Base-by-base conservation (phyloP, 805 yeast species). In the Yueomyces sp. region DNA sequence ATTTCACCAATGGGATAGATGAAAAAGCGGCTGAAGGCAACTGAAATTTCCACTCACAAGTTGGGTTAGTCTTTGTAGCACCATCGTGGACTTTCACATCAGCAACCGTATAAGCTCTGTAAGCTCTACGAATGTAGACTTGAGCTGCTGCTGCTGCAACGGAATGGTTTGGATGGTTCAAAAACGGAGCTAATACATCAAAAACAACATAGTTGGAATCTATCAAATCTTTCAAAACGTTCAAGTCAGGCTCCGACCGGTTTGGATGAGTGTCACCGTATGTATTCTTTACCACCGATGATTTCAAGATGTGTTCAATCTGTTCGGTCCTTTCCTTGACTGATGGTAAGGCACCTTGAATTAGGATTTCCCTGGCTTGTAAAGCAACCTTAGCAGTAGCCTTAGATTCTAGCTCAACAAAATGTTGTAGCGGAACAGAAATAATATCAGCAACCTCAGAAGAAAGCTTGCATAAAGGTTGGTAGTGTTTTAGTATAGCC, bases 131-230 rank as follows among this genome's bases (percentile, higher is more conserved):
- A 47, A 88, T 81, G 64, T 92, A 92, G 46, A 92, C 95, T 66
- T 92, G 96, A 40, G 95, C 86, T 36, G 98, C 97, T 36, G 98
- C 97, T 51, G 90, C 76, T 3, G 90, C 83, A 47, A 92, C 90
- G 73, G 85, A 85, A 40, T 82, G 84, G 57, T 94, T 96, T 9
- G 73, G 57, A 53, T 85, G 83, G 44, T 74, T 77, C 66, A 92
- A 77, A 67, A 92, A 92, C 66, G 86, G 96, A 39, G 94, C 75
- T 62, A 92, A 74, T 36, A 94, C 97, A 61, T 92, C 99, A 62
- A 90, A 92, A 26, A 92, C 96, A 47, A 90, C 85, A 67, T 85
- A 94, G 62, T 85, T 88, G 42, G 97, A 88, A 60, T 92, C 98
- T 53, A 92, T 88, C 45, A 92, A 92, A 64, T 92, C 97, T 50